Evolutionary conservation across 148 eudicot genomes (phyloP).

Genomic region (Heliosperma pusillum): DNA sequence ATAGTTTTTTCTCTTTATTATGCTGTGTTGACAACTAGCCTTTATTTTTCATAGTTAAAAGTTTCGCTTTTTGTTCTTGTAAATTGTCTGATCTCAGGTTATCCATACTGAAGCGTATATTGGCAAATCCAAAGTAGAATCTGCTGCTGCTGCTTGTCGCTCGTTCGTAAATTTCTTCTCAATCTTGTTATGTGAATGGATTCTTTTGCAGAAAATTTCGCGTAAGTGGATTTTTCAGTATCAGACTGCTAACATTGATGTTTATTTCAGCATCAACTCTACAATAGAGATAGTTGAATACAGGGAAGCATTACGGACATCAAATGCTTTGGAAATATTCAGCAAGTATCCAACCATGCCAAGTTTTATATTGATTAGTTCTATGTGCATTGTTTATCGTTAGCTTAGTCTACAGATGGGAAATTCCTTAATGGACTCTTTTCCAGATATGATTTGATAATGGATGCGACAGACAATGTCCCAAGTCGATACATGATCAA

Average conservation of each 20-base stretch:
- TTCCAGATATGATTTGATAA: conserved; percentile 72
- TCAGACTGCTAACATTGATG: conserved; percentile 11
- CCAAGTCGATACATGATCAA: conserved; percentile 97
- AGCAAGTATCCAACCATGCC: conserved; percentile 60
- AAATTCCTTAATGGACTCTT: conserved; percentile 34
- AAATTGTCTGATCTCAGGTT: conserved; percentile 38
- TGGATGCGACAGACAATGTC: conserved; percentile 95
- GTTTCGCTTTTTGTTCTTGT: neutral
- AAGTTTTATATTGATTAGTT: neutral
- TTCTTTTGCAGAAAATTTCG: neutral
- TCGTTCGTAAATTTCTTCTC: conserved; percentile 49
- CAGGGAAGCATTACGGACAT: conserved; percentile 80
- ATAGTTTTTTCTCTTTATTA: neutral
- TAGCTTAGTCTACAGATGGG: conserved; percentile 6
- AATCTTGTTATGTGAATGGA: neutral
- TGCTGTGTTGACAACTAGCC: neutral
- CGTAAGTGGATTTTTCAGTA: neutral
- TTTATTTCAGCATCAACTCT: conserved; percentile 67
- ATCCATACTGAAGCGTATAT: conserved; percentile 87
- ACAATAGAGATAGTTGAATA: conserved; percentile 67
- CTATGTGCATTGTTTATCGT: neutral
- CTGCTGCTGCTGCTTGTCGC: conserved; percentile 93
- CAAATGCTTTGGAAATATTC: conserved; percentile 92
- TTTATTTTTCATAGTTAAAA: neutral
- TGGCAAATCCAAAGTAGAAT: conserved; percentile 88